Base-by-base conservation (phyloP, 129 eudicot genomes). In the Apium graveolens region DNA sequence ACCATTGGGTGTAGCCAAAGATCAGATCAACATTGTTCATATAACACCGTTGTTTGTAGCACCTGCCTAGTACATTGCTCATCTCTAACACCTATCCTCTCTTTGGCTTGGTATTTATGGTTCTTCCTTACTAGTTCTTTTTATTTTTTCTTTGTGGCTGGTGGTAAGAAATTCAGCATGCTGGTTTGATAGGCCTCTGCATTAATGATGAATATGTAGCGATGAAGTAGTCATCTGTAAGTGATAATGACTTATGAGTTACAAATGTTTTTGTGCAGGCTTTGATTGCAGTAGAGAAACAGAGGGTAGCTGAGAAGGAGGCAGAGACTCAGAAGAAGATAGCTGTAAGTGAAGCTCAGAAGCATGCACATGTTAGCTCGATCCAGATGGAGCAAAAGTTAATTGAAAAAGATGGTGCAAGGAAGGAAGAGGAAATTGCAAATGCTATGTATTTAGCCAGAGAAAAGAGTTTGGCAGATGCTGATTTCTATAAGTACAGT, bases 281-380 rank as follows among this genome's bases (percentile, higher is more conserved):
- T 31, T 82, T 94, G 86, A 90, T 94, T 42, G 88, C 97, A 9
- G 79, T 94, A 71, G 98, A 94, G 87, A 91, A 80, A 82, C 98
- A 94, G 78, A 86, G 83, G 83, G 98, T 94, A 77, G 86, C 93
- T 12, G 98, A 94, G 90, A 94, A 94, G 80, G 97, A 94, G 84
- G 98, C 98, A n/a, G 98, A 94, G 83, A 94, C 98, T 46, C 93
- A 91, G 78, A 89, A 89, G 85, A 94, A 91, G 87, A 88, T 94
- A 82, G 98, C 98, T 51, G 84, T 93, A 48, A 88, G 91, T 65
- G 98, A 93, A 76, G 98, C 98, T 21, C 93, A 93, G 89, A 91
- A 89, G 82, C 38, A 91, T 80, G 97, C 98, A 66, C 88, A 84
- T 81, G 90, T 93, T 41, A 93, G 98, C 87, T 83, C 80, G 87